phyloP scores from a whole-genome alignment of 495 filamentous ascomycete genomes.

The Lophiostoma macrostomum region DNA sequence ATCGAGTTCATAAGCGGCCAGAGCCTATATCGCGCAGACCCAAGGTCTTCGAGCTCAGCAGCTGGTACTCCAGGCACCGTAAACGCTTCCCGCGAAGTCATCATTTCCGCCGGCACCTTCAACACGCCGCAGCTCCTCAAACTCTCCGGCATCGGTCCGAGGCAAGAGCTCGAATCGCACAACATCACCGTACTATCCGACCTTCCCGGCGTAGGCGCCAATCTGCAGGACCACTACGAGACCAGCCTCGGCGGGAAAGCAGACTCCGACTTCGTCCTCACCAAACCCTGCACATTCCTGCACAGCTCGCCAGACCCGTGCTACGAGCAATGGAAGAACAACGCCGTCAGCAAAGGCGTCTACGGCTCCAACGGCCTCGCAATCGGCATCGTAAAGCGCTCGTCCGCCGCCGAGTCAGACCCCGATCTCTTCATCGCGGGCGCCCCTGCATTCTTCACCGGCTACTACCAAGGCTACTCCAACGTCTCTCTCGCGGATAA shows the following conservation, averaged over 20 bases:
- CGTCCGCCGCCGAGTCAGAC: conserved; percentile 41
- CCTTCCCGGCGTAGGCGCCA: conserved; percentile 61
- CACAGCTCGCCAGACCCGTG: conserved; percentile 48
- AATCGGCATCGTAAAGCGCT: conserved; percentile 48
- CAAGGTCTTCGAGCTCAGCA: conserved; percentile 34
- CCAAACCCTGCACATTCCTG: conserved; percentile 51
- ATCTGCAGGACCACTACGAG: conserved; percentile 66
- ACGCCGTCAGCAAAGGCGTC: conserved; percentile 43
- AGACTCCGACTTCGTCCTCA: conserved; percentile 40
- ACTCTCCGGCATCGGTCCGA: conserved; percentile 59
- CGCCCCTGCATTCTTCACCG: conserved; percentile 52
- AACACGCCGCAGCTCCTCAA: conserved; percentile 64
- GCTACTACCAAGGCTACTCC: conserved; percentile 49
- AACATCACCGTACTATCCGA: conserved; percentile 53
- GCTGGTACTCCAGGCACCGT: conserved; percentile 47
- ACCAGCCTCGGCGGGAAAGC: conserved; percentile 47
- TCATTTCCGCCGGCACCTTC: conserved; percentile 59
- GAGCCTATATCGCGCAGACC: conserved; percentile 58
- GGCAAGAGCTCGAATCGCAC: conserved; percentile 45
- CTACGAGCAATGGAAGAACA: conserved; percentile 46
- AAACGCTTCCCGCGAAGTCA: conserved; percentile 57
- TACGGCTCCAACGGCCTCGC: conserved; percentile 53
- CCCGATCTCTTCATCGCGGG: conserved; percentile 55
- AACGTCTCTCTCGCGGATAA: conserved; percentile 35
- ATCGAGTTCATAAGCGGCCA: conserved; percentile 61